Percentiles rank a stretch among this genome's conserved stretches.
Conservation (phyloP, 2,329 filamentous ascomycete genomes). For the Fusarium chuoi region DNA sequence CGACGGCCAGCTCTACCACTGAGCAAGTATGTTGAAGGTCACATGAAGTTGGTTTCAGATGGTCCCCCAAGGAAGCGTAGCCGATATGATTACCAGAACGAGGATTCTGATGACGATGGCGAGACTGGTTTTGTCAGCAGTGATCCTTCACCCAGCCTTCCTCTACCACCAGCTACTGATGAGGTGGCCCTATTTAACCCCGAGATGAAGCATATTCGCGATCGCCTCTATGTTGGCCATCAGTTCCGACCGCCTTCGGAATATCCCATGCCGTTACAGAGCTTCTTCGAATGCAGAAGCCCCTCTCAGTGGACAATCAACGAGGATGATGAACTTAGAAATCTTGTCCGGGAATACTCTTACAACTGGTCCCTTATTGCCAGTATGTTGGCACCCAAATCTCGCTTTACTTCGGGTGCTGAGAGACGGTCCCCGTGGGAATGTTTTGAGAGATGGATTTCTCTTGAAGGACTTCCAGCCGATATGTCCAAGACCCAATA, state of each 20-base stretch:
- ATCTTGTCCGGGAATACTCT: slow-evolving; percentile 87
- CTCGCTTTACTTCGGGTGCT: slow-evolving; percentile 82
- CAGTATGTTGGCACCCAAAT: slow-evolving; percentile 78
- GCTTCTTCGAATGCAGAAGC: slow-evolving; percentile 87
- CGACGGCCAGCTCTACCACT: slow-evolving; percentile 81
- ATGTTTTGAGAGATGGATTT: slow-evolving; percentile 97
- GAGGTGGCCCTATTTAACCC: slow-evolving; percentile 89
- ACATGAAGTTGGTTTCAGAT: slow-evolving; percentile 74
- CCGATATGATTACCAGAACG: slow-evolving; percentile 82
- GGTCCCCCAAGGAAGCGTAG: slow-evolving; percentile 79
- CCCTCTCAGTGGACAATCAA: slow-evolving; percentile 91
- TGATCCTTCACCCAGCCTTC: slow-evolving; percentile 55
- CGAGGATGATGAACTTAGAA: slow-evolving; percentile 90
- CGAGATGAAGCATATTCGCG: slow-evolving; percentile 88
- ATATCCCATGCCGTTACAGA: slow-evolving; percentile 87
- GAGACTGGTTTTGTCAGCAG: slow-evolving; percentile 67
- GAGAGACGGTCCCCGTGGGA: slow-evolving; percentile 97
- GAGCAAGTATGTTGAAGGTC: slow-evolving; percentile 86
- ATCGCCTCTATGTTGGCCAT: slow-evolving; percentile 89
- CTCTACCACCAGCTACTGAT: slow-evolving; percentile 74
- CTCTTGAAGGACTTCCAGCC: slow-evolving; percentile 86
- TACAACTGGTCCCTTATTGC: slow-evolving; percentile 99
- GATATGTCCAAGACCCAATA: slow-evolving; percentile 97
- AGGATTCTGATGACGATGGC: slow-evolving; percentile 72
- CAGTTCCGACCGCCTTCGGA: slow-evolving; percentile 94